phyloP scores from a whole-genome alignment of 73 alveolate species.

The Blepharisma stoltei region DNA sequence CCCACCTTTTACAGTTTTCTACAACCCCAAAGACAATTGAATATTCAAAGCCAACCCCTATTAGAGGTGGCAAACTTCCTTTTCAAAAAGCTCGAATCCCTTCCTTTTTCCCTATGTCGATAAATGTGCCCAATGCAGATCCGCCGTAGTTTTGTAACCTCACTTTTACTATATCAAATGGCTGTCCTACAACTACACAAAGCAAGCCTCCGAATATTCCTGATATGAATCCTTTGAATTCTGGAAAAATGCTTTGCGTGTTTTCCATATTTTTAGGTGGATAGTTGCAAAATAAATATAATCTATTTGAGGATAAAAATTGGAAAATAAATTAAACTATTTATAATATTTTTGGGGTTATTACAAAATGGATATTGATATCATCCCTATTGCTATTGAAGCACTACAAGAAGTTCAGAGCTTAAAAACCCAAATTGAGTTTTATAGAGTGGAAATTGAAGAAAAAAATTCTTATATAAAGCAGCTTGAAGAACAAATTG shows the following conservation, averaged over 20 bases:
- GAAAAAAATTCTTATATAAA: too few species aligned
- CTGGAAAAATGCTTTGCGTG: not conserved
- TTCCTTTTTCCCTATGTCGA: slow-evolving; percentile 36
- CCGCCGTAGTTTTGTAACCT: slow-evolving; percentile 35
- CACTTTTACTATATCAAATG: slow-evolving; percentile 49
- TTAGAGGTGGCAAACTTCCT: slow-evolving; percentile 39
- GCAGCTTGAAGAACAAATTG: too few species aligned
- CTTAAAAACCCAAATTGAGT: too few species aligned
- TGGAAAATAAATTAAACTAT: too few species aligned
- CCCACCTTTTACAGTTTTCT: slow-evolving; percentile 12
- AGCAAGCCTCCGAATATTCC: slow-evolving; percentile 31
- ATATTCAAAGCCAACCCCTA: slow-evolving; percentile 22
- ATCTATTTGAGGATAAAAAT: too few species aligned
- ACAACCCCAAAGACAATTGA: slow-evolving; percentile 28
- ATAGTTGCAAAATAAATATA: too few species aligned
- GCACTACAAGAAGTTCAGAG: too few species aligned
- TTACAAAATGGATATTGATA: too few species aligned
- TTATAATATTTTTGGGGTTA: too few species aligned
- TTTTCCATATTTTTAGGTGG: too few species aligned
- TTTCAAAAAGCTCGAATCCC: slow-evolving; percentile 46
- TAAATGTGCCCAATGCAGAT: slow-evolving; percentile 14
- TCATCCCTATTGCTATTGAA: too few species aligned
- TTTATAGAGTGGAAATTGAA: too few species aligned
- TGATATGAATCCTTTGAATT: slow-evolving; percentile 19
- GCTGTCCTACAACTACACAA: slow-evolving; percentile 42